These are phyloP conservation scores for Phaffomyces opuntiae DNA, from an alignment of 805 yeast genomes.

Conservation along the genomic window DNA sequence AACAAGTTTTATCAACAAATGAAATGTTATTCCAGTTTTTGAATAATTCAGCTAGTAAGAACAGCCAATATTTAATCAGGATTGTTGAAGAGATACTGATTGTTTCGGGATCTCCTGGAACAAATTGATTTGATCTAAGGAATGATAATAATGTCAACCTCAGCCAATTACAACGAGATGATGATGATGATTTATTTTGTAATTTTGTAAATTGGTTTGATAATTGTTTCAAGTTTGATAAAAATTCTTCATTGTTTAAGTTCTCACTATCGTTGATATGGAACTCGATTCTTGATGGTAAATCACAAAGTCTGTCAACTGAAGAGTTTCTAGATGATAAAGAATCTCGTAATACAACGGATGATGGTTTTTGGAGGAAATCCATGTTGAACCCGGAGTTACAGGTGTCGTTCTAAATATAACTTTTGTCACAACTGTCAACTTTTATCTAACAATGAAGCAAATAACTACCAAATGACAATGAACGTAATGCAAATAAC, in stretches of 20 bases:
- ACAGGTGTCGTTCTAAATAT: too few relatives aligned
- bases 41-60: constrained; percentile 6
- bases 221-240: not conserved
- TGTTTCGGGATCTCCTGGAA: not conserved
- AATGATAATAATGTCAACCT: constrained; percentile 11
- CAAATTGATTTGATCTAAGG: constrained; percentile 7
- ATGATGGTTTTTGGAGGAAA: too few relatives aligned
- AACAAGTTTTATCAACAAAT: constrained; percentile 19
- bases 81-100: not conserved
- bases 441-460: too few relatives aligned
- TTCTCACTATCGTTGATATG: too few relatives aligned
- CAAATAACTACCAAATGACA: too few relatives aligned
- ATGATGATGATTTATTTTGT: constrained; percentile 3
- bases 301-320: constrained; percentile 2
- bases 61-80: constrained; percentile 8
- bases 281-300: not conserved
- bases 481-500: too few relatives aligned
- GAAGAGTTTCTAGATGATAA: constrained; percentile 4
- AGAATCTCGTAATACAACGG: not conserved
- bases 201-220: constrained; percentile 1
- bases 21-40: constrained; percentile 7
- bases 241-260: not conserved
- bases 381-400: too few relatives aligned
- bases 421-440: too few relatives aligned
- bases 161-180: constrained; percentile 8